Conservation (phyloP, 2,329 filamentous ascomycete genomes). For the Stenocarpella maydis region DNA sequence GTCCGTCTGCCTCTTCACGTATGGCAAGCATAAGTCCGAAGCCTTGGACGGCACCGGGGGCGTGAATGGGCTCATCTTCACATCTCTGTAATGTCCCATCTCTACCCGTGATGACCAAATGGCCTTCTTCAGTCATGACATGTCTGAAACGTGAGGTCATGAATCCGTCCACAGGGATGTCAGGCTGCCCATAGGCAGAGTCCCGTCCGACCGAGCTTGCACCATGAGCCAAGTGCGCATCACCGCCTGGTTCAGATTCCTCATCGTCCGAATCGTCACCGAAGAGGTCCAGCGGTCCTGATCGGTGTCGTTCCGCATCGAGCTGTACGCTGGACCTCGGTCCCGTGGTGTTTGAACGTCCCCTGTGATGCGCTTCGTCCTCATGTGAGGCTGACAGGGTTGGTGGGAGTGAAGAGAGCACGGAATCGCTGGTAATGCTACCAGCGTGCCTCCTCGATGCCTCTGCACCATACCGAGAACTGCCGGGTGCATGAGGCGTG, state of each 20-base stretch:
- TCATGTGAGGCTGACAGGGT: slow-evolving; percentile 32
- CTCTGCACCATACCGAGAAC: slow-evolving; percentile 43
- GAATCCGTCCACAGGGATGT: slow-evolving; percentile 45
- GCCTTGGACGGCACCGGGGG: slow-evolving; percentile 81
- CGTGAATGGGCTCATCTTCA: slow-evolving; percentile 91
- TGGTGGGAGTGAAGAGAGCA: slow-evolving; percentile 22
- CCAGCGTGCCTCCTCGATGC: slow-evolving; percentile 36
- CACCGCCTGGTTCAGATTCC: slow-evolving; percentile 38
- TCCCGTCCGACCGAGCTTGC: slow-evolving; percentile 28
- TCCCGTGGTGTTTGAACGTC: slow-evolving; percentile 48
- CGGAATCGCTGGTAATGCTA: slow-evolving; percentile 35
- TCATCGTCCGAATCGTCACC: slow-evolving; percentile 42
- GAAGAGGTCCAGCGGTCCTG: slow-evolving; percentile 44
- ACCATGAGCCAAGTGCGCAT: not conserved
- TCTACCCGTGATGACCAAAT: slow-evolving; percentile 83
- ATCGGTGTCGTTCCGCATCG: slow-evolving; percentile 52
- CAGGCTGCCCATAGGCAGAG: not conserved
- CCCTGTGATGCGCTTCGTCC: slow-evolving; percentile 39
- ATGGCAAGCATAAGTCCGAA: slow-evolving; percentile 83
- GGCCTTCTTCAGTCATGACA: slow-evolving; percentile 76
- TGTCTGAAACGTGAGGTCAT: slow-evolving; percentile 82
- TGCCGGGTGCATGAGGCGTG: slow-evolving; percentile 38
- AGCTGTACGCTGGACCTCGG: slow-evolving; percentile 56
- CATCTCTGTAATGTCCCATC: slow-evolving; percentile 79
- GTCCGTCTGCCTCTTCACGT: slow-evolving; percentile 73